These are phyloP conservation scores for Dryas alaskensis DNA, from an alignment of 306 rosid species.

Conservation along the genomic window DNA sequence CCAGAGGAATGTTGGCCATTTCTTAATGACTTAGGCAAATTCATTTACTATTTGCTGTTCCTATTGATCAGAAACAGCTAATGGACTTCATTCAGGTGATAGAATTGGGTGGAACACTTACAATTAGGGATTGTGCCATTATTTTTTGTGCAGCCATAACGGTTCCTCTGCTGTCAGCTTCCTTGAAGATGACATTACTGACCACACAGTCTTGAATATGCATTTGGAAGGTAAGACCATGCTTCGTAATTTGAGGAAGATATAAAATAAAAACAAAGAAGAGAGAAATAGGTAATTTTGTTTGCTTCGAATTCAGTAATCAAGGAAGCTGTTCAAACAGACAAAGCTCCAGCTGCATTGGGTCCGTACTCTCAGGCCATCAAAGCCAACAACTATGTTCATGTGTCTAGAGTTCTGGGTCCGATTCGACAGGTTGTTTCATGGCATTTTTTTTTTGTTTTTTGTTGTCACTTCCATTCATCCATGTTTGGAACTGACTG, in stretches of 20 bases:
- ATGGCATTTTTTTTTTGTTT: neutral
- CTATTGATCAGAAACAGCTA: constrained; percentile 17
- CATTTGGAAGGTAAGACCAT: constrained; percentile 53
- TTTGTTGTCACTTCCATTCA: neutral
- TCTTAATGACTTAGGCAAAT: too few relatives aligned
- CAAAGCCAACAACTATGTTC: constrained; percentile 72
- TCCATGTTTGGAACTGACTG: constrained; percentile 3
- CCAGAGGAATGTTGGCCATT: too few relatives aligned
- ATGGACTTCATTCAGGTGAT: constrained; percentile 55
- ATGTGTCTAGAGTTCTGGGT: constrained; percentile 87
- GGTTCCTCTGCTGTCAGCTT: constrained; percentile 82
- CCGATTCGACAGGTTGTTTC: constrained; percentile 71
- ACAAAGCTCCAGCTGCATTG: constrained; percentile 91
- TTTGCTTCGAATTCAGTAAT: constrained; percentile 31
- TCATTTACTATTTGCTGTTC: neutral
- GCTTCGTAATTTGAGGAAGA: constrained; percentile 18
- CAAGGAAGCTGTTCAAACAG: constrained; percentile 80
- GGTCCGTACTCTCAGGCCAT: constrained; percentile 97
- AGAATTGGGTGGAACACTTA: constrained; percentile 85
- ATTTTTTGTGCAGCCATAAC: constrained; percentile 82
- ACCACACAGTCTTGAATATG: constrained; percentile 76
- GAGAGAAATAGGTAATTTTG: neutral
- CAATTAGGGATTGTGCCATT: constrained; percentile 88
- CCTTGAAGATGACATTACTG: constrained; percentile 75
- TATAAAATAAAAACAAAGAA: neutral